Percentiles rank a stretch among this genome's conserved stretches.
Conservation (phyloP, 495 filamentous ascomycete species). For the Penicillium cataractarum region DNA sequence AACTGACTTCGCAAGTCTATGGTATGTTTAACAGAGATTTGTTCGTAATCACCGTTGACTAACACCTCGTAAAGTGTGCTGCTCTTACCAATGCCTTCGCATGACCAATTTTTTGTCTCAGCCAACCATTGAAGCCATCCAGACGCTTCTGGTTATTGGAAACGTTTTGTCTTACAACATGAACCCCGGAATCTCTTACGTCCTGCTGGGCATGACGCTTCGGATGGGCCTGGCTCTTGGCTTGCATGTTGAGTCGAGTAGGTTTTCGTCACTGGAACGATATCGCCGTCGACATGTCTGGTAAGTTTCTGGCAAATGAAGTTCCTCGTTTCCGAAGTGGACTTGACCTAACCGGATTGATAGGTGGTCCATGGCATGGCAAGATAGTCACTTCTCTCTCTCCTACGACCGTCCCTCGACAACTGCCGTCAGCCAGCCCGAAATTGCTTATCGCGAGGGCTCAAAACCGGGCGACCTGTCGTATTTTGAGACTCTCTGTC, state of each 20-base stretch:
- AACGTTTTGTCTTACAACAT: slow-evolving; percentile 67
- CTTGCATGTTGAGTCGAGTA: slow-evolving; percentile 56
- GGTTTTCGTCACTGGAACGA: slow-evolving; percentile 44
- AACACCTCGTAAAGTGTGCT: slow-evolving; percentile 48
- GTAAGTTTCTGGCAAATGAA: slow-evolving; percentile 25
- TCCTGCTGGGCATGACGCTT: slow-evolving; percentile 59
- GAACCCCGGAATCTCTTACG: slow-evolving; percentile 66
- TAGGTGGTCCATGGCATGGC: slow-evolving; percentile 66
- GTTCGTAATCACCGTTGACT: not conserved
- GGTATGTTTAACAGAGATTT: slow-evolving; percentile 28
- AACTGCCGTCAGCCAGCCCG: slow-evolving; percentile 51
- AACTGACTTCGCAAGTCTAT: slow-evolving; percentile 63
- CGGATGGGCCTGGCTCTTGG: slow-evolving; percentile 61
- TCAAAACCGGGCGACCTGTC: slow-evolving; percentile 44
- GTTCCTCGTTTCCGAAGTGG: not conserved
- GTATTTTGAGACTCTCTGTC: slow-evolving; percentile 60
- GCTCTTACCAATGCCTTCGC: slow-evolving; percentile 64
- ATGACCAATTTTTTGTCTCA: slow-evolving; percentile 64
- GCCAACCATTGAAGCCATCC: slow-evolving; percentile 60
- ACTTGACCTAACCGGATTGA: not conserved
- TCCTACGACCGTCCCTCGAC: slow-evolving; percentile 62
- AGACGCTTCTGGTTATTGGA: slow-evolving; percentile 60
- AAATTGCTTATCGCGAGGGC: slow-evolving; percentile 48
- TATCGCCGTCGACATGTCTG: slow-evolving; percentile 49
- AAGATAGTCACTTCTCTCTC: slow-evolving; percentile 63